A percentile compares a stretch with the other conserved stretches of the same genome.
Conservation (phyloP, 768 basidiomycete species). For the Suillus subalutaceus region DNA sequence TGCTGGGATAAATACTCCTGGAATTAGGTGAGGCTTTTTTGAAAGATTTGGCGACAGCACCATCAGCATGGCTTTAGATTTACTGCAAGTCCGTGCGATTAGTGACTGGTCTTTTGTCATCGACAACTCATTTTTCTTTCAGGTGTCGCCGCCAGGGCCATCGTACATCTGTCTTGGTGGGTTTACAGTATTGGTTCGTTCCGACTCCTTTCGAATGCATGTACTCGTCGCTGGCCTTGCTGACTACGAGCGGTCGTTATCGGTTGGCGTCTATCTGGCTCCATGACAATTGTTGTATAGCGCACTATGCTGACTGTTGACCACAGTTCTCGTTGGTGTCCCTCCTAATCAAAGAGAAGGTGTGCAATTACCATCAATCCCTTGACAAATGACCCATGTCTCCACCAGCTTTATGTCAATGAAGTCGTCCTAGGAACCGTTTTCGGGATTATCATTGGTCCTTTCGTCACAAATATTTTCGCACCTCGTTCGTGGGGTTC, state of each 20-base stretch:
- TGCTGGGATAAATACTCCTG: background rate
- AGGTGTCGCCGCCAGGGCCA: slow-evolving; percentile 57
- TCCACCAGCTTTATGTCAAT: slow-evolving; percentile 78
- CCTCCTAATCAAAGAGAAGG: slow-evolving; percentile 80
- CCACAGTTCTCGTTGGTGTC: slow-evolving; percentile 82
- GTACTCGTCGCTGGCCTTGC: background rate
- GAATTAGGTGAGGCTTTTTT: background rate
- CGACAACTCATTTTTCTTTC: slow-evolving; percentile 25
- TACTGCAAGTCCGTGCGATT: slow-evolving; percentile 29
- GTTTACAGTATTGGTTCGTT: slow-evolving; percentile 48
- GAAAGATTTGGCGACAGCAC: background rate
- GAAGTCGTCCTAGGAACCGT: slow-evolving; percentile 92
- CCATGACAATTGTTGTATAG: background rate
- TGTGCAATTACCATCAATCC: slow-evolving; percentile 26
- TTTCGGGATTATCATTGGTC: slow-evolving; percentile 65
- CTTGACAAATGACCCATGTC: background rate
- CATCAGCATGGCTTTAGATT: slow-evolving; percentile 20
- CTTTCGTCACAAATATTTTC: slow-evolving; percentile 70
- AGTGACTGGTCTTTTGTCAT: background rate
- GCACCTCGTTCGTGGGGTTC: slow-evolving; percentile 76
- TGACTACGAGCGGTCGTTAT: background rate
- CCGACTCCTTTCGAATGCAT: background rate
- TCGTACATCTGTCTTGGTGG: slow-evolving; percentile 69
- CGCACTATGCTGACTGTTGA: background rate
- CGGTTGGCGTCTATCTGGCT: background rate